These are phyloP conservation scores for Trichodelitschia bisporula DNA, from an alignment of 495 filamentous ascomycete genomes.

Conservation along the genomic window DNA sequence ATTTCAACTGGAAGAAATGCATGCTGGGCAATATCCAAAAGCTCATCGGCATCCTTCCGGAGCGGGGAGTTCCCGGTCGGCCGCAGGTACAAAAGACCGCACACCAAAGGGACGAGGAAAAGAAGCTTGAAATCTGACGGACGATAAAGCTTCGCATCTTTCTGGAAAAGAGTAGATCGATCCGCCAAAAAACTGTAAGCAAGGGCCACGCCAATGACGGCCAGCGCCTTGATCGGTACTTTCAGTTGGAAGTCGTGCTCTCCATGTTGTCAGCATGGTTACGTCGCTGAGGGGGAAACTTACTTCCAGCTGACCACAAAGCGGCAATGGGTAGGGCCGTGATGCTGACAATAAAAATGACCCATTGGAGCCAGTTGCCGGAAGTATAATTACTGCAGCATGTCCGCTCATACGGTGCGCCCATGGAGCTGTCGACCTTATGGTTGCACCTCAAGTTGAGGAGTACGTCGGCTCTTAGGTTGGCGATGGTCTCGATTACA, in stretches of 20 bases:
- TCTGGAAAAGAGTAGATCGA: slow-evolving; percentile 28
- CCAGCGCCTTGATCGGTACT: slow-evolving; percentile 11
- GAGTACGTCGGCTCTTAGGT: slow-evolving; percentile 25
- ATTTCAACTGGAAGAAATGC: slow-evolving; percentile 18
- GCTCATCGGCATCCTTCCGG: too few relatives aligned
- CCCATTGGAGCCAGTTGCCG: slow-evolving; percentile 13
- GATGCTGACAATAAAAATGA: slow-evolving; percentile 13
- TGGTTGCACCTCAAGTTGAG: slow-evolving; percentile 34
- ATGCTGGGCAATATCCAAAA: too few relatives aligned
- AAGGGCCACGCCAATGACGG: slow-evolving; percentile 17
- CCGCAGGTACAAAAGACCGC: too few relatives aligned
- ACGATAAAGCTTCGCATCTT: slow-evolving; percentile 26
- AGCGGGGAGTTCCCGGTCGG: too few relatives aligned
- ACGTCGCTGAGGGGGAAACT: background rate
- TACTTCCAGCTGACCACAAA: slow-evolving; percentile 8
- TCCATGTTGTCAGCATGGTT: slow-evolving; percentile 8
- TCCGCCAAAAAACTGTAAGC: slow-evolving; percentile 31
- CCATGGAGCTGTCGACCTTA: slow-evolving; percentile 11
- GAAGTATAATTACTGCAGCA: slow-evolving; percentile 27
- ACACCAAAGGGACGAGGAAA: slow-evolving; percentile 12
- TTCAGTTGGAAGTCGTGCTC: too few relatives aligned
- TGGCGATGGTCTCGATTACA: slow-evolving; percentile 22
- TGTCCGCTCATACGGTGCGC: slow-evolving; percentile 27
- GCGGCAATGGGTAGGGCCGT: slow-evolving; percentile 13
- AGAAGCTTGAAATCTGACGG: slow-evolving; percentile 17